Evolutionary conservation across 2,329 filamentous ascomycete genomes (phyloP), one percentile per base, ranked within the genome.

Genomic region (Ampelomyces quisqualis): DNA sequence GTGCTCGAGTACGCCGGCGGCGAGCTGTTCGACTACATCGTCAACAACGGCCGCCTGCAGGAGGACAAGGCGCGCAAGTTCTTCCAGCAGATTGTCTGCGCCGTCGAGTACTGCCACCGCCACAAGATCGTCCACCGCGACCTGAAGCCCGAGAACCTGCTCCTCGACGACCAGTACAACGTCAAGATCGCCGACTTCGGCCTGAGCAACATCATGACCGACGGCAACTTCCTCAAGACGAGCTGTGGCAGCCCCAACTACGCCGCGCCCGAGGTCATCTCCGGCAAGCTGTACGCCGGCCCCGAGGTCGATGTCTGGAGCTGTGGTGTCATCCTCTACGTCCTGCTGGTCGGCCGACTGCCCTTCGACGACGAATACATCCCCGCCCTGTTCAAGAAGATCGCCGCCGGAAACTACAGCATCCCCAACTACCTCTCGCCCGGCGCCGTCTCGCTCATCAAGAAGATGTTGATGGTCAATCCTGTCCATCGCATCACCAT

Each of bases 121-220:
- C 93, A 98, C 76, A 97, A 97, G 74, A 97, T 98, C 62, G 93
- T 97, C 27, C 93, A 98, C 70, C 86, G 93, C 67, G 93, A 98
- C 68, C 74, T 98, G 49, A 98, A 98, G 70, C 93, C 93, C 7
- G 93, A 98, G 75, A 98, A 98, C 65, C 74, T 98, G 34, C 80
- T 98, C 29, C 82, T 98, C 36, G 93, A 98, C 71, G 88, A 94
- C 53, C 85, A 94, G 45, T 85, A 95, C 64, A 96, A 98, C 61
- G 91, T 98, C 71, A 98, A 98, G 75, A 98, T 98, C 73, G 93
- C 93, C 60, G 93, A 98, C 71, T 98, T 98, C 57, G 93, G 93
- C 43, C 77, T 98, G 42, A 97, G 91, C 75, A 98, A 98, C 67
- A 98, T 98, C 72, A 98, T 98, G 93, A 97, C 93, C 0, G 93